phyloP scores from a whole-genome alignment of 768 basidiomycete species.

The Suillus cothurnatus region DNA sequence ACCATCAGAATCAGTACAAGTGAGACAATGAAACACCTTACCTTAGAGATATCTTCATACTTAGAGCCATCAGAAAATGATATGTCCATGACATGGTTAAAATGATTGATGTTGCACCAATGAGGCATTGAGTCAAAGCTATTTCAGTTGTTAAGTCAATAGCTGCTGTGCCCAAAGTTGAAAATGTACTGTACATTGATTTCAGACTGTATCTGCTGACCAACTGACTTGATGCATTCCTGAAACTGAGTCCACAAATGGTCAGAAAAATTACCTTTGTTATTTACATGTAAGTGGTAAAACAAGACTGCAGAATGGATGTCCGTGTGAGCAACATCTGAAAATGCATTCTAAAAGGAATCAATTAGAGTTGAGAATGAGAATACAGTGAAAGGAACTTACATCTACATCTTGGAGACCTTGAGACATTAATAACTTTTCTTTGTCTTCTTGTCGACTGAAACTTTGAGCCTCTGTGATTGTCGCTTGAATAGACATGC shows the following conservation, averaged over 20 bases:
- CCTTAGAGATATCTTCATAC: constrained; percentile 40
- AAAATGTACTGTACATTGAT: constrained; percentile 26
- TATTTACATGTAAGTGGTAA: constrained; percentile 43
- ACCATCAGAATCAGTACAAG: background rate
- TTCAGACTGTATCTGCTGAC: constrained; percentile 8
- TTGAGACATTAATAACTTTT: constrained; percentile 11
- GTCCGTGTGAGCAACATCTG: constrained; percentile 35
- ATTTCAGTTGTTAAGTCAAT: background rate
- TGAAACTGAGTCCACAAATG: constrained; percentile 34
- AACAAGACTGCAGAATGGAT: constrained; percentile 35
- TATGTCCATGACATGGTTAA: constrained; percentile 21
- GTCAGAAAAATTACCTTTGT: constrained; percentile 34
- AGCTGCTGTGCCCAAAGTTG: constrained; percentile 4
- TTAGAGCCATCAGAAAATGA: constrained; percentile 38
- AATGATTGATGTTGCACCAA: constrained; percentile 39
- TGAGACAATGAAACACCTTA: constrained; percentile 15
- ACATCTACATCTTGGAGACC: constrained; percentile 21
- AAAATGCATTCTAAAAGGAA: constrained; percentile 35
- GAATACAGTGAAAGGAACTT: constrained; percentile 1
- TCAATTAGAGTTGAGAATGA: background rate
- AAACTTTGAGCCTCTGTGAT: constrained; percentile 15
- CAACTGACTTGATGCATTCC: constrained; percentile 16
- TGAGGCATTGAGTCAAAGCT: constrained; percentile 33
- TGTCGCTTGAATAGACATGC: constrained; percentile 20
- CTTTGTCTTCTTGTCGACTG: constrained; percentile 20